Evolutionary conservation across 2,329 filamentous ascomycete genomes (phyloP), one percentile per base, ranked within the genome.

Genomic region (Graphium sp.): DNA sequence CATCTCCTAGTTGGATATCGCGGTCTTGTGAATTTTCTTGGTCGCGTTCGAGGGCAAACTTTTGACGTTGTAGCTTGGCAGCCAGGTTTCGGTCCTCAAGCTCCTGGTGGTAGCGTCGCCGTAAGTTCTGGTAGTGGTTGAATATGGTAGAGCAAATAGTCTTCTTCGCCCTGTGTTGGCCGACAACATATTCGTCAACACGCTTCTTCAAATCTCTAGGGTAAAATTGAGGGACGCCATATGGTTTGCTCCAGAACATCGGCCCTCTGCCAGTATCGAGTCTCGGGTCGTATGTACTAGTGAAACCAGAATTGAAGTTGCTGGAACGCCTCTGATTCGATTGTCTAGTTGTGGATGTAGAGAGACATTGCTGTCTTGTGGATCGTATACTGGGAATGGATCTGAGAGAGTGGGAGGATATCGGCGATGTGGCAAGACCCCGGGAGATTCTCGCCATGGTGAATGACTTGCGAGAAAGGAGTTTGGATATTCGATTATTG

Each of bases 101-200:
- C 42, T 93, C 84, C 31, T 85, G 73, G 38, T 89, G 71, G 34
- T 76, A 71, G 27, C 83, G 63, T 42, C 83, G 67, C 15, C 85
- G 74, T 34, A 93, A 68, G 26, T 81, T 72, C 51, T 94, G 83
- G 47, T 95, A 94, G 48, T 98, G 89, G 46, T 95, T 94, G 57
- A 92, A 94, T 17, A 98, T 80, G 6, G 87, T 84, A 4, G 87
- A 77, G 37, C 83, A 89, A 37, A 95, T 73, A 10, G 85, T 81
- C 51, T 92, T 91, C 62, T 98, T 89, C 11, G 89, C 84, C 34
- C 83, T 73, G 39, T 94, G 83, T 51, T 98, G 89, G 22, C 87
- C 89, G 4, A 98, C 87, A 2, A 98, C 87, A 48, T 91, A 98
- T 46, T 89, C 80, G 48, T 98, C 89, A 18, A 95, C 72, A 43